Conservation (phyloP, 345 rosid species). For the Crucihimalaya himalaica region DNA sequence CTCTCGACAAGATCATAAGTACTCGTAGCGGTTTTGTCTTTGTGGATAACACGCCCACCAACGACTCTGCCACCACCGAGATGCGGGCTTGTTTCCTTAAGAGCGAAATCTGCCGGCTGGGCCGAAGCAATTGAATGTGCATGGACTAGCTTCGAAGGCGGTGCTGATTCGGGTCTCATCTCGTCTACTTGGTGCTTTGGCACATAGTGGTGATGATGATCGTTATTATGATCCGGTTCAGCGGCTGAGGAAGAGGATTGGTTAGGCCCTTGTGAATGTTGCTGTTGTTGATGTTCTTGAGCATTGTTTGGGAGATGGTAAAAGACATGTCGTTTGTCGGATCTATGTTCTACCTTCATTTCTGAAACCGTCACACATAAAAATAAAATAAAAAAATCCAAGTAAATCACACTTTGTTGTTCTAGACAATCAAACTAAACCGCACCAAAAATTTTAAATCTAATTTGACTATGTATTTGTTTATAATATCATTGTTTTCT, state of each 20-base stretch:
- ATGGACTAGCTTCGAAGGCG: slow-evolving; percentile 71
- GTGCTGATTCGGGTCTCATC: slow-evolving; percentile 60
- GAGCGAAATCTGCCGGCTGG: slow-evolving; percentile 76
- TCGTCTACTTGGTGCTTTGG: slow-evolving; percentile 64
- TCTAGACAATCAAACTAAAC: slow-evolving; percentile 6
- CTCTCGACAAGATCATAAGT: slow-evolving; percentile 98
- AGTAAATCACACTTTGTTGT: neutral
- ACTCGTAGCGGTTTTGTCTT: slow-evolving; percentile 70
- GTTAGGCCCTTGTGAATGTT: slow-evolving; percentile 45
- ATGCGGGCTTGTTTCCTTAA: slow-evolving; percentile 92
- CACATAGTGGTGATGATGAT: slow-evolving; percentile 56
- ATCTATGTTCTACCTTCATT: slow-evolving; percentile 38
- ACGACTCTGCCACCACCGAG: slow-evolving; percentile 92
- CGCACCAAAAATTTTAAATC: neutral
- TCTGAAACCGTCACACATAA: slow-evolving; percentile 27
- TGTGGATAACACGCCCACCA: slow-evolving; percentile 81
- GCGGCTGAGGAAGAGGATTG: slow-evolving; percentile 45
- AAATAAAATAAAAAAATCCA: neutral
- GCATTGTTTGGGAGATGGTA: slow-evolving; percentile 82
- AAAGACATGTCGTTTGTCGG: slow-evolving; percentile 58
- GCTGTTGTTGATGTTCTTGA: slow-evolving; percentile 53
- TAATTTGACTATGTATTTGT: neutral
- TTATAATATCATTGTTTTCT: neutral
- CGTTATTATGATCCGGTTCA: slow-evolving; percentile 27
- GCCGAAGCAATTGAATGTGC: slow-evolving; percentile 65